Percentiles rank a stretch among this genome's conserved stretches.
Evolutionary conservation across 2,329 filamentous ascomycete genomes (phyloP).

Genomic region (Ophidiomyces ophidiicola): DNA sequence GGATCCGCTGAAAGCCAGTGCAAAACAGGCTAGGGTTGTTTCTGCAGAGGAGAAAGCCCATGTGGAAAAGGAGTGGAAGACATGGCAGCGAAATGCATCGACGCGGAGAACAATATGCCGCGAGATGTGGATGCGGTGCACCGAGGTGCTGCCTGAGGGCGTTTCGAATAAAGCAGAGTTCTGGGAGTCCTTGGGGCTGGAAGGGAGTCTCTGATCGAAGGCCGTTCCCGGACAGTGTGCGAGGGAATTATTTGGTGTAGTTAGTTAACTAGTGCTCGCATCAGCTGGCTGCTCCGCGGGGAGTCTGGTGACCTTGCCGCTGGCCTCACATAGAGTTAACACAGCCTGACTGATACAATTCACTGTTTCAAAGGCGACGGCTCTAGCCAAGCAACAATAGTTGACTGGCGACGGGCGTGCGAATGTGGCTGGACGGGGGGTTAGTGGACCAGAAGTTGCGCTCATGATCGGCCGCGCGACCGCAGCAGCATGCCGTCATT

Average conservation of each 20-base stretch:
- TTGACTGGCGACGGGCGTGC: too few species aligned
- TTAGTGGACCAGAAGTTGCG: too few species aligned
- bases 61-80: slow-evolving; percentile 37
- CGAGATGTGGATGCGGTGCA: slow-evolving; percentile 41
- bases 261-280: not conserved
- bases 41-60: slow-evolving; percentile 37
- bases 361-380: slow-evolving; percentile 1
- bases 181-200: slow-evolving; percentile 36
- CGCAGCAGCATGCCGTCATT: too few species aligned
- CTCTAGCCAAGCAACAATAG: too few species aligned
- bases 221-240: not conserved
- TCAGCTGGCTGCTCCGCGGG: not conserved
- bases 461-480: too few species aligned
- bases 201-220: slow-evolving; percentile 21
- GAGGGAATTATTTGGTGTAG: not conserved
- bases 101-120: slow-evolving; percentile 38
- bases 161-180: slow-evolving; percentile 37
- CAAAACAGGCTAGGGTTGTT: slow-evolving; percentile 29
- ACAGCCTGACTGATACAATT: not conserved
- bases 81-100: slow-evolving; percentile 31
- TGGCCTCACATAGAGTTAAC: too few species aligned
- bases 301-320: too few species aligned
- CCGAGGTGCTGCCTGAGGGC: slow-evolving; percentile 37
- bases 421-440: too few species aligned
- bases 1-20: slow-evolving; percentile 29